Conservation (phyloP, 2,329 filamentous ascomycete genomes). For the Trichoderma koningiopsis region DNA sequence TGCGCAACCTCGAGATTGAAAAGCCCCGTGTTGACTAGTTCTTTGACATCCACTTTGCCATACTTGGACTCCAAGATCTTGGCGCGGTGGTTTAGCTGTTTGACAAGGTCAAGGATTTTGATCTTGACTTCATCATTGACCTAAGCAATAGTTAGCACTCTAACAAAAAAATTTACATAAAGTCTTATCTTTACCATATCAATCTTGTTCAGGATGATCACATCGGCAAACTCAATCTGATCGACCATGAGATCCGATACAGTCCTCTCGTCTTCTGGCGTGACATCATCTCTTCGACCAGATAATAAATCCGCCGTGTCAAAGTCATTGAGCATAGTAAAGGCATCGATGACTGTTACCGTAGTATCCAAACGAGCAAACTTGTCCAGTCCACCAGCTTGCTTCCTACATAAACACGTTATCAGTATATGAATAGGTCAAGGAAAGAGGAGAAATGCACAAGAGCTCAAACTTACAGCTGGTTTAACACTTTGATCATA, state of each 20-base stretch:
- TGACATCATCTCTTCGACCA: conserved; percentile 62
- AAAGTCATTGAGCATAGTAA: conserved; percentile 72
- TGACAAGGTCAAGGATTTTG: conserved; percentile 56
- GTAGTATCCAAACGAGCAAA: conserved; percentile 70
- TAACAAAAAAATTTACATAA: not conserved
- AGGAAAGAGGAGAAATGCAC: rapidly evolving
- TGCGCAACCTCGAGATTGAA: conserved; percentile 68
- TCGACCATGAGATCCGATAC: conserved; percentile 77
- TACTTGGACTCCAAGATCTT: conserved; percentile 64
- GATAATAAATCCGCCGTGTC: conserved; percentile 69
- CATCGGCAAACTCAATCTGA: conserved; percentile 76
- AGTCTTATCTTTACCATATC: conserved; percentile 55
- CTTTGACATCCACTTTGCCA: conserved; percentile 60
- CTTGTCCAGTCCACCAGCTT: conserved; percentile 65
- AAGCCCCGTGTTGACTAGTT: conserved; percentile 66
- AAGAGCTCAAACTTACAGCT: conserved; percentile 36
- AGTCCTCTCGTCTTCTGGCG: conserved; percentile 69
- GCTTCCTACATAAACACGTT: conserved; percentile 38
- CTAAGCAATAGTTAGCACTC: conserved; percentile 29
- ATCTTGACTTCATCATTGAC: conserved; percentile 45
- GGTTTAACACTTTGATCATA: conserved; percentile 41
- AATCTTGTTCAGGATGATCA: conserved; percentile 71
- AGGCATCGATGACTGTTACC: conserved; percentile 72
- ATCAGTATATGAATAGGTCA: not conserved
- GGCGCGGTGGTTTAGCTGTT: conserved; percentile 66